These are phyloP conservation scores for Beauveria sp. DNA, from an alignment of 2,329 filamentous ascomycete genomes.

Conservation along the genomic window DNA sequence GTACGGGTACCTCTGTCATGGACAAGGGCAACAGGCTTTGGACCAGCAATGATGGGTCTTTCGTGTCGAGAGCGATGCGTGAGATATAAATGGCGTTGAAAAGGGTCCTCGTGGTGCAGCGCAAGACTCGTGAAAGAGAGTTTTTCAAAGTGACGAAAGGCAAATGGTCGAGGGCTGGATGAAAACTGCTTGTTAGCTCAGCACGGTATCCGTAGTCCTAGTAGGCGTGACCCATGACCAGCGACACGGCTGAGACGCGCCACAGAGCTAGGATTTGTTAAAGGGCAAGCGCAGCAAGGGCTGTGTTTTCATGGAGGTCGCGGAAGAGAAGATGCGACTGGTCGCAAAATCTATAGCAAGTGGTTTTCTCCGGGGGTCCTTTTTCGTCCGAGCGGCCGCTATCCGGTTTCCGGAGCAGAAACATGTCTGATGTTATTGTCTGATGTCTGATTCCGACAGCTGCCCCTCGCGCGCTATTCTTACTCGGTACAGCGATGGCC, in stretches of 20 bases:
- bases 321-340: neutral
- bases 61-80: neutral
- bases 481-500: no score
- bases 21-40: neutral
- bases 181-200: neutral
- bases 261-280: neutral
- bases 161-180: neutral
- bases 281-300: neutral
- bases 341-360: neutral
- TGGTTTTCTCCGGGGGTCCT: neutral
- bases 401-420: neutral
- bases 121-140: neutral
- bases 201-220: neutral
- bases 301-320: neutral
- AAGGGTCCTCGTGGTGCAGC: neutral
- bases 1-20: neutral
- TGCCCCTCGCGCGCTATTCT: neutral
- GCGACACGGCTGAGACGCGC: slow-evolving; percentile 4
- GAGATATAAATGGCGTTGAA: neutral
- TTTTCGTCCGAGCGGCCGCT: slow-evolving; percentile 2
- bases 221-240: slow-evolving; percentile 5
- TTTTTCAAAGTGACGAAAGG: neutral
- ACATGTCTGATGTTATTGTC: neutral
- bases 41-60: no score
- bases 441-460: neutral